phyloP scores from a whole-genome alignment of 768 basidiomycete genomes.

The Cubamyces lactineus region DNA sequence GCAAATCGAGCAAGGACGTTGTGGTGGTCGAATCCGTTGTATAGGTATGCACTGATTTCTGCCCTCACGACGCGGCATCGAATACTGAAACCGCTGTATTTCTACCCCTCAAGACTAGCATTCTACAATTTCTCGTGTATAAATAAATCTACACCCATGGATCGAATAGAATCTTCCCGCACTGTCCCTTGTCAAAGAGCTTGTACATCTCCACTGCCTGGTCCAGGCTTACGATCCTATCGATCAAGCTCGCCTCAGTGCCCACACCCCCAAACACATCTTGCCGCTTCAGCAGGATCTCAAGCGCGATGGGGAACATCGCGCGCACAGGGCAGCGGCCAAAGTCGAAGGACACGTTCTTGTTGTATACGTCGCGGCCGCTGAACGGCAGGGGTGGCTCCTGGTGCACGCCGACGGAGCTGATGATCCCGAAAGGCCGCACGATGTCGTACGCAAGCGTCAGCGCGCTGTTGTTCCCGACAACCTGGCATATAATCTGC shows the following conservation, averaged over 20 bases:
- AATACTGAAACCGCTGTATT: too few species aligned
- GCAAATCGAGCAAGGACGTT: background rate
- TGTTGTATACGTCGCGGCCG: conserved; percentile 63
- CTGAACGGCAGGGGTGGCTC: conserved; percentile 56
- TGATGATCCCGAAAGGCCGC: conserved; percentile 73
- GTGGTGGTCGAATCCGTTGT: background rate
- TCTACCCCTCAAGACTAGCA: too few species aligned
- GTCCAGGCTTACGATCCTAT: conserved; percentile 63
- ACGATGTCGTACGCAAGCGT: conserved; percentile 70
- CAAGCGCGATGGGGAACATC: conserved; percentile 73
- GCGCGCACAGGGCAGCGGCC: conserved; percentile 82
- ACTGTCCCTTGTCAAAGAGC: conserved; percentile 69
- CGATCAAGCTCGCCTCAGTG: conserved; percentile 61
- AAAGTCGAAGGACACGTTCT: conserved; percentile 80
- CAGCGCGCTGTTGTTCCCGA: conserved; percentile 68
- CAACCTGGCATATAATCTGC: conserved; percentile 50
- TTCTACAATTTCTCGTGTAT: background rate
- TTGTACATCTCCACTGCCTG: conserved; percentile 62
- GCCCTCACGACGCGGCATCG: background rate
- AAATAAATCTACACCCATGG: conserved; percentile 51
- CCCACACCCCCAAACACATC: conserved; percentile 79
- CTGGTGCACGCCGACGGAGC: conserved; percentile 76
- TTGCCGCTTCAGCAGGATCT: conserved; percentile 67
- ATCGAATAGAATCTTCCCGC: conserved; percentile 80
- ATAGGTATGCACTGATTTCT: background rate